Base-by-base conservation (phyloP, 768 basidiomycete species). In the Daedaleopsis nitida region DNA sequence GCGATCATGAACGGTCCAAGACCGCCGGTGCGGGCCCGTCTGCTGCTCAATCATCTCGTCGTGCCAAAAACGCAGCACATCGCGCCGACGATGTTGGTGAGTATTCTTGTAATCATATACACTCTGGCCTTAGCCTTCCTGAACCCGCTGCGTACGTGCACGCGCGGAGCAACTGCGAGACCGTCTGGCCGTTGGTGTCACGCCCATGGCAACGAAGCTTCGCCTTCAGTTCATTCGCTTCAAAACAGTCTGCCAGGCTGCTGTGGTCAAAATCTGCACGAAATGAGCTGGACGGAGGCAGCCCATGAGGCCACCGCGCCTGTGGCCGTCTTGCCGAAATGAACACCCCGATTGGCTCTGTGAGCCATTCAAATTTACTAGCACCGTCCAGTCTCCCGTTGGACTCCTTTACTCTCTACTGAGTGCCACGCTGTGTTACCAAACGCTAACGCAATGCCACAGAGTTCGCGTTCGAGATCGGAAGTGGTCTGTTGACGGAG, bases 391-490 rank as follows among this genome's bases (percentile, higher is more conserved):
- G 4, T 32, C 7, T 32, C 27, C 27, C 7, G 27, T 32, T 7
- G n/a, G n/a, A 32, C 27, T 32, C 27, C 27, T 32, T 32, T 32
- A 32, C 27, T 32, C 27, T n/a, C 27, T 32, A 32, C 27, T 32
- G 7, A 3, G 7, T 32, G 27, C 27, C 4, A 32, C 27, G n/a
- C 27, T 32, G 27, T 24, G 21, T 27, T 23, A 70, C 68, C 7
- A 65, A 63, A 69, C 44, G 61, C 57, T 65, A 66, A 32, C 16
- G 7, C 47, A 32, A 3, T 5, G 19, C 9, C 69, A 71, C 77
- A 91, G 96, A 97, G 79, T 98, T 98, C 68, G 96, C 96, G 43
- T 96, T 97, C 68, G 96, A 98, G 78, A 98, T 98, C 58, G 96
- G 96, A 8, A 95, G 92, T 65, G 91, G 91, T 13, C 79, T 98